Evolutionary conservation across 306 rosid genomes (phyloP).

Genomic region (Prunus davidiana): DNA sequence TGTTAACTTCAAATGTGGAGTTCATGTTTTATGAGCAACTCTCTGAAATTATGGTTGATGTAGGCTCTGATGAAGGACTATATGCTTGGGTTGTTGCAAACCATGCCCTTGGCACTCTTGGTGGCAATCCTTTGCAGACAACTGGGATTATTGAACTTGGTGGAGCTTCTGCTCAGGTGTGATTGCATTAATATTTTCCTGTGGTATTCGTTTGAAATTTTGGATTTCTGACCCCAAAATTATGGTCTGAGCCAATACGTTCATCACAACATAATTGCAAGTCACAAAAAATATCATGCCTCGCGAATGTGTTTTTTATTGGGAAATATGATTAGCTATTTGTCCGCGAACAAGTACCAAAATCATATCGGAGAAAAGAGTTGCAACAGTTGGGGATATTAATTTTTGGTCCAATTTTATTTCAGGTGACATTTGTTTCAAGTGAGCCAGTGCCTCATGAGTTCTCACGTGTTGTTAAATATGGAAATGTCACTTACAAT

Average conservation of each 20-base stretch:
- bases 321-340: neutral
- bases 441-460: conserved; percentile 60
- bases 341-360: neutral
- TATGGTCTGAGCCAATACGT: too few relatives aligned
- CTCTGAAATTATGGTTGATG: conserved; percentile 24
- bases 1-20: neutral
- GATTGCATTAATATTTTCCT: conserved; percentile 14
- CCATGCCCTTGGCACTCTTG: conserved; percentile 85
- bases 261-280: too few relatives aligned
- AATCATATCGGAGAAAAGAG: neutral
- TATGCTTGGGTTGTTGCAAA: conserved; percentile 96
- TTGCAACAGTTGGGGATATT: conserved; percentile 4
- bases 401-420: conserved; percentile 19
- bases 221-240: too few relatives aligned
- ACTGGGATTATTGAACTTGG: conserved; percentile 91
- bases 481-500: conserved; percentile 72
- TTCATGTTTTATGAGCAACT: neutral
- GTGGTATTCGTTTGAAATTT: neutral
- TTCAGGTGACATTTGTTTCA: conserved; percentile 90
- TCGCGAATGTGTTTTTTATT: neutral
- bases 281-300: too few relatives aligned
- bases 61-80: conserved; percentile 89
- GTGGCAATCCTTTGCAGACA: conserved; percentile 73
- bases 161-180: conserved; percentile 94
- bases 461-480: conserved; percentile 54